Evolutionary conservation across 2,329 filamentous ascomycete genomes (phyloP), one percentile per base, ranked within the genome.

Genomic region (Colletotrichum tropicicola): DNA sequence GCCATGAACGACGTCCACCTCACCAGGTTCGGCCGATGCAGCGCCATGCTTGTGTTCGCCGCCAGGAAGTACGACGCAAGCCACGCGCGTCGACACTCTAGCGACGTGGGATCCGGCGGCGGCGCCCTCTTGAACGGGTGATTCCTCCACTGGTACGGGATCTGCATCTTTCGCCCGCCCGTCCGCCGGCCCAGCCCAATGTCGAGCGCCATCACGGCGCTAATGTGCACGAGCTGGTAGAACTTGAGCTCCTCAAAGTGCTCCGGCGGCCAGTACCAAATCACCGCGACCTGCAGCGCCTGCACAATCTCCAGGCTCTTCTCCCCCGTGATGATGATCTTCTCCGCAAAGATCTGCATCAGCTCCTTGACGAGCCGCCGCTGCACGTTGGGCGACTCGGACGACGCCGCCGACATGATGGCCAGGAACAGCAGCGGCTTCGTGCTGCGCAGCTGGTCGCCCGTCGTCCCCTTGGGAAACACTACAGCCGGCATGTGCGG

Each of bases 161-260:
- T 43, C 53, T 57, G 59, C 43, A 58, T 52, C 44, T 56, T 56
- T 8, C 37, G 28, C 1, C 45, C 53, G 27, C 28, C 55, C 10
- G 41, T 44, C 83, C 58, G 81, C 67, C 87, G 86, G 15, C 90
- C 92, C 6, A 97, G 85, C 0, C 93, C 93, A 32, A 97, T 85
- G 70, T 97, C 93, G 58, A 97, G 89, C 25, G 91, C 91, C 89
- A 97, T 92, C 70, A 93, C 86, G 49, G 90, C 90, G 2, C 92
- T 91, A 73, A 93, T 88, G 74, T 97, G 92, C 47, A 93, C 89
- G 69, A 96, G 85, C 79, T 95, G 92, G 78, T 96, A 97, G 75
- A 96, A 97, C 74, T 96, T 96, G 72, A 95, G 87, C 78, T 96
- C 91, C 72, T 97, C 92, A 64, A 92, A 92, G 70, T 92, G 87